Base-by-base conservation (phyloP, 129 eudicot genomes). In the Flaveria bidentis region DNA sequence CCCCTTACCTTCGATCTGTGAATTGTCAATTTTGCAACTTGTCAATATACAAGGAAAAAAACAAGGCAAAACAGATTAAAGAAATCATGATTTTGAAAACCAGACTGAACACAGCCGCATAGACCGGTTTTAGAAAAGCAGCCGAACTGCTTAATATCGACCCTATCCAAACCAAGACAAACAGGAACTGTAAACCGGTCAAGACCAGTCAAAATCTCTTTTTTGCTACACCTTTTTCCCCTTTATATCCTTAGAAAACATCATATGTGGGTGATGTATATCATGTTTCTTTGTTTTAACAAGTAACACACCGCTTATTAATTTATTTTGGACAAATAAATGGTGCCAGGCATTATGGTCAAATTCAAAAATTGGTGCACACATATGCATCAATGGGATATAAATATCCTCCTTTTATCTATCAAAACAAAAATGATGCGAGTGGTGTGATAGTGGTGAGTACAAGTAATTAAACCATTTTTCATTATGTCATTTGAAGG, bases 1-100 rank as follows among this genome's bases (percentile, higher is more conserved):
- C 97, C 97, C 80, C 94, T 78, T 26, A 86, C 91, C 71, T 86
- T 91, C 41, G 91, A 82, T 83, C 97, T 91, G 87, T 82, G 51
- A 85, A 47, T 76, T 11, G 7, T 18, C 10, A 8, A 71, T 5
- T 4, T 62, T 72, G 5, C 13, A 72, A 49, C 71, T 64, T n/a
- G 15, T 81, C 26, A 77, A 23, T 9, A 44, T 45, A 72, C 30
- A 42, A 25, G 28, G 2, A 68, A 39, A 42, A 55, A 55, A 9
- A 58, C 14, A 10, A 23, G 36, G 41, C 52, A 78, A 26, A 26
- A 78, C 8, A 55, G 2, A 55, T 20, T 33, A 33, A 33, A 16
- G 17, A 55, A 55, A 55, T 8, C 49, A 45, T 45, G 49, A 12
- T 9, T 45, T 45, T 45, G 49, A 45, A 8, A 45, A 8, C 49